Evolutionary conservation across 208 protist species (phyloP).

Genomic region (Balamuthia mandrillaris): DNA sequence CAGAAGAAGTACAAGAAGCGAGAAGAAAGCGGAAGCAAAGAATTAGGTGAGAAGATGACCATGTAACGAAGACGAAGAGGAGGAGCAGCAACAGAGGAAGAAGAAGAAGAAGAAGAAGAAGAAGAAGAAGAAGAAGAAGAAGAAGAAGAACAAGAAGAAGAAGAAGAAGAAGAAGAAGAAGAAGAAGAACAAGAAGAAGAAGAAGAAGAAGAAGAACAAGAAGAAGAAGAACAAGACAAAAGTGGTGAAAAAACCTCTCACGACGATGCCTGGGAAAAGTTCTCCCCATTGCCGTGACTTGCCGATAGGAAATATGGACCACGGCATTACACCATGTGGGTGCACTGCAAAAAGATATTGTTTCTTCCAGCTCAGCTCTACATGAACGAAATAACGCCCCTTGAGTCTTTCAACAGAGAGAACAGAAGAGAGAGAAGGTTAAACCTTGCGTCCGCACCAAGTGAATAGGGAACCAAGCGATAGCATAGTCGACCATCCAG

Average conservation of each 20-base stretch:
- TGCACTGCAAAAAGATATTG: neutral
- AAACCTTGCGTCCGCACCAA: neutral
- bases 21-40: too few relatives aligned
- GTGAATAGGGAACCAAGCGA: neutral
- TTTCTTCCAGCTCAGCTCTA: neutral
- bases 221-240: neutral
- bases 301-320: neutral
- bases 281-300: neutral
- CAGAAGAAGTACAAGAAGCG: neutral
- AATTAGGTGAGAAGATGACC: too few relatives aligned
- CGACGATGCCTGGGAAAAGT: neutral
- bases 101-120: too few relatives aligned
- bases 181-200: too few relatives aligned
- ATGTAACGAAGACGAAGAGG: too few relatives aligned
- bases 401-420: neutral
- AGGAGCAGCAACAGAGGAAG: too few relatives aligned
- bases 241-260: neutral
- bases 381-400: neutral
- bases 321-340: slow-evolving; percentile 8
- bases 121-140: too few relatives aligned
- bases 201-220: too few relatives aligned
- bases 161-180: too few relatives aligned
- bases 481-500: slow-evolving; percentile 6
- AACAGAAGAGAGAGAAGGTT: neutral
- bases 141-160: too few relatives aligned